Base-by-base conservation (phyloP, 179 eudicot species). In the Vitellaria paradoxa region DNA sequence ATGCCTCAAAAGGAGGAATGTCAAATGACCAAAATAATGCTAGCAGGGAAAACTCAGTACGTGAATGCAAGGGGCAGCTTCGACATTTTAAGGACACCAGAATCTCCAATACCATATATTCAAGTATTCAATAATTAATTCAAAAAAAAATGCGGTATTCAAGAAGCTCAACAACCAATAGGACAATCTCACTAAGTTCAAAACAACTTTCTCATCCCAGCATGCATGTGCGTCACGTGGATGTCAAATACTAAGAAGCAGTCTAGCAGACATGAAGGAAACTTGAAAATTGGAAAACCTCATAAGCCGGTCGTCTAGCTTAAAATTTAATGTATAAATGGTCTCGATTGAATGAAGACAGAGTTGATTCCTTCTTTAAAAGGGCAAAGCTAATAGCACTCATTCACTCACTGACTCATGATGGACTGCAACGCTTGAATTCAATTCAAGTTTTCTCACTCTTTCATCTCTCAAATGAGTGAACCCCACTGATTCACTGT, bases 391-490 rank as follows among this genome's bases (percentile, higher is more conserved):
- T 30, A 57, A 30, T 49, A 47, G 42, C 59, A 70, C 6, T 70
- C 42, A 23, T 46, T 52, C 57, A 69, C 42, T 52, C 59, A 50
- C 42, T 26, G 37, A 30, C 37, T 30, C 37, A 2, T 30, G 37
- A 30, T 46, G 7, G 37, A 30, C 37, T 13, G 7, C 24, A 37
- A 24, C 60, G 14, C 45, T 24, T 23, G 60, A 70, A 70, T 70
- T 70, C 42, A 70, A 70, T 70, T 70, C 61, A 21, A 70, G 73
- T 50, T n/a, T 60, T 50, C 37, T 50, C 37, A 30, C 37, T 30
- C 37, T 30, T 30, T 2, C 37, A 30, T 30, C 1, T 30, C 37
- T 30, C 37, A 30, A 30, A 50, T 70, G 12, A 49, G 42, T 70
- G 73, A 50, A 70, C 59, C 73, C 42, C 61, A 11, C 70, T 30